Evolutionary conservation across 495 filamentous ascomycete genomes (phyloP).

Genomic region (Neurospora tetraspora): DNA sequence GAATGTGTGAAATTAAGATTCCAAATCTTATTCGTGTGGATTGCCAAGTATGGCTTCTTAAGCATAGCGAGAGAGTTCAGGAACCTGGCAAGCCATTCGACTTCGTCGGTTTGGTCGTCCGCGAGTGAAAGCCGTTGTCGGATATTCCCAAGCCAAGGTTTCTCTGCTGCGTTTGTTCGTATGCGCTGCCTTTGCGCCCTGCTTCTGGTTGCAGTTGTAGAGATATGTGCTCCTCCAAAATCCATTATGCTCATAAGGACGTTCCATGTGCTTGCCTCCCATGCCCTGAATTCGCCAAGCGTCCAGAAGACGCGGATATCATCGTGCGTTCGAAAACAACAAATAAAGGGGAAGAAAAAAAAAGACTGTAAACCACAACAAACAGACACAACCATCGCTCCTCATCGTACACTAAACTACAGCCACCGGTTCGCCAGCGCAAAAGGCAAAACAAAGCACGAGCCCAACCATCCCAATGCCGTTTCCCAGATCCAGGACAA

Average conservation of each 20-base stretch:
- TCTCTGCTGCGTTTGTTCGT: not conserved
- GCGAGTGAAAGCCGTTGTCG: not conserved
- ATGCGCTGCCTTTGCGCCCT: not conserved
- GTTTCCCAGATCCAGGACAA: slow-evolving; percentile 20
- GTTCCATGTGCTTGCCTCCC: not conserved
- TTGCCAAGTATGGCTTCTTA: not conserved
- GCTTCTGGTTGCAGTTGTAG: not conserved
- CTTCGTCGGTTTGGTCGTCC: not conserved
- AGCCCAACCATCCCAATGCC: slow-evolving; percentile 14
- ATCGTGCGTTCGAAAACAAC: not conserved
- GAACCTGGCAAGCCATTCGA: not conserved
- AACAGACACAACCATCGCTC: not conserved
- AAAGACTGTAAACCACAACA: not conserved
- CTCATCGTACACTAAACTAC: not conserved
- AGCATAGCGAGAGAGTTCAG: not conserved
- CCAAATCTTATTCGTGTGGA: not conserved
- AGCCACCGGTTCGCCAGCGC: not conserved
- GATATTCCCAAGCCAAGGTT: not conserved
- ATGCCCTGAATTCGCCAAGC: not conserved
- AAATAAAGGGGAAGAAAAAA: not conserved
- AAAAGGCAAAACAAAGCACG: not conserved
- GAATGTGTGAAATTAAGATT: not conserved
- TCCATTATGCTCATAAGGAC: not conserved
- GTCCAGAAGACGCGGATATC: not conserved
- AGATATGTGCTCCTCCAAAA: not conserved